Percentiles rank a stretch among this genome's conserved stretches.
Conservation (phyloP, 495 filamentous ascomycete species). For the Neurospora sp. region DNA sequence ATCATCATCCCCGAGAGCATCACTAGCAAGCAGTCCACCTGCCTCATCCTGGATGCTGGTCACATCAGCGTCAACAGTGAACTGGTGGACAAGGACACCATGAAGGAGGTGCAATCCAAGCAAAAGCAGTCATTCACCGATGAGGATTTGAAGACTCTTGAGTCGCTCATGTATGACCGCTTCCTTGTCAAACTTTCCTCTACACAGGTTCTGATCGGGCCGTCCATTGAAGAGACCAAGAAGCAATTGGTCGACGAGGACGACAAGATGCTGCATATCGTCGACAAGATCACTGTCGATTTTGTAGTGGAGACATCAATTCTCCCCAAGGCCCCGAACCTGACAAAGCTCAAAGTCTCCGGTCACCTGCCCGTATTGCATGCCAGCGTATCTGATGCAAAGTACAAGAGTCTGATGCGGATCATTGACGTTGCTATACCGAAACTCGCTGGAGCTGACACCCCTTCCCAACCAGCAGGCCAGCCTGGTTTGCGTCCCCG, state of each 20-base stretch:
- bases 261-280: slow-evolving; percentile 69
- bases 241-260: slow-evolving; percentile 65
- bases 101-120: slow-evolving; percentile 82
- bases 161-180: slow-evolving; percentile 90
- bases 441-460: slow-evolving; percentile 53
- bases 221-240: slow-evolving; percentile 85
- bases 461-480: slow-evolving; percentile 9
- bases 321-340: slow-evolving; percentile 81
- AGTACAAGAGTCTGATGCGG: slow-evolving; percentile 94
- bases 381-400: slow-evolving; percentile 82
- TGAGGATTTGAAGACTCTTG: slow-evolving; percentile 75
- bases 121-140: slow-evolving; percentile 81
- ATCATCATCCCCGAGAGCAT: slow-evolving; percentile 95
- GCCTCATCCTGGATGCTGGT: slow-evolving; percentile 90
- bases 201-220: slow-evolving; percentile 89
- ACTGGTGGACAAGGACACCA: slow-evolving; percentile 77
- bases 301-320: slow-evolving; percentile 89
- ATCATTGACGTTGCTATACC: slow-evolving; percentile 93
- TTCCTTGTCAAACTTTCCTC: slow-evolving; percentile 86
- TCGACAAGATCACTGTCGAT: slow-evolving; percentile 94
- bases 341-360: slow-evolving; percentile 85
- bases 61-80: slow-evolving; percentile 91
- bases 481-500: slow-evolving; percentile 47
- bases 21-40: slow-evolving; percentile 65
- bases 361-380: slow-evolving; percentile 89